These are phyloP conservation scores for Coniella lustricola DNA, from an alignment of 2,329 filamentous ascomycete genomes.

Conservation along the genomic window DNA sequence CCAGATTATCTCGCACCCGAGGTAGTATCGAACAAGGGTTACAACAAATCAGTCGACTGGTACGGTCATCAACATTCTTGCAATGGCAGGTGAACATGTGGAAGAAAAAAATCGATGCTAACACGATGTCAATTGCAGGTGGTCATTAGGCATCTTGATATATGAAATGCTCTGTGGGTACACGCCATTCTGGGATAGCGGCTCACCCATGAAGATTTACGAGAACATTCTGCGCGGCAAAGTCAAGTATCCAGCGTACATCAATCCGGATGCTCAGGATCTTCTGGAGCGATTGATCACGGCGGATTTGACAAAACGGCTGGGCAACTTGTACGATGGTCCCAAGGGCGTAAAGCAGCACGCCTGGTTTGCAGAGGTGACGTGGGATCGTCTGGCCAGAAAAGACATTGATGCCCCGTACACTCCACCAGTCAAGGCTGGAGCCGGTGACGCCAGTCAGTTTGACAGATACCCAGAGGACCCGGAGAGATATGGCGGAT, in stretches of 20 bases:
- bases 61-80: constrained; percentile 39
- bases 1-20: constrained; percentile 96
- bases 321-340: constrained; percentile 90
- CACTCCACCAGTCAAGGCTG: constrained; percentile 89
- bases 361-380: constrained; percentile 94
- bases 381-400: constrained; percentile 87
- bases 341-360: constrained; percentile 91
- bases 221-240: constrained; percentile 96
- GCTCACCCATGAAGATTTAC: constrained; percentile 98
- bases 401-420: constrained; percentile 99
- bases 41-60: constrained; percentile 99
- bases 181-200: constrained; percentile 97
- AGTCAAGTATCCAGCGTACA: constrained; percentile 94
- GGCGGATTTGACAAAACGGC: constrained; percentile 83
- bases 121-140: constrained; percentile 51
- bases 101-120: background rate
- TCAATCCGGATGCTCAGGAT: constrained; percentile 90
- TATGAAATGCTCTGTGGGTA: constrained; percentile 99
- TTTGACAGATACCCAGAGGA: constrained; percentile 99
- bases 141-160: constrained; percentile 95
- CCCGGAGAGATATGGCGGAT: constrained; percentile 79
- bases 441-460: constrained; percentile 89
- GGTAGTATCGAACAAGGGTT: constrained; percentile 97
- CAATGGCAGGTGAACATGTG: background rate
- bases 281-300: constrained; percentile 90